Base-by-base conservation (phyloP, 208 protist genomes). In the Crithidia bombi region DNA sequence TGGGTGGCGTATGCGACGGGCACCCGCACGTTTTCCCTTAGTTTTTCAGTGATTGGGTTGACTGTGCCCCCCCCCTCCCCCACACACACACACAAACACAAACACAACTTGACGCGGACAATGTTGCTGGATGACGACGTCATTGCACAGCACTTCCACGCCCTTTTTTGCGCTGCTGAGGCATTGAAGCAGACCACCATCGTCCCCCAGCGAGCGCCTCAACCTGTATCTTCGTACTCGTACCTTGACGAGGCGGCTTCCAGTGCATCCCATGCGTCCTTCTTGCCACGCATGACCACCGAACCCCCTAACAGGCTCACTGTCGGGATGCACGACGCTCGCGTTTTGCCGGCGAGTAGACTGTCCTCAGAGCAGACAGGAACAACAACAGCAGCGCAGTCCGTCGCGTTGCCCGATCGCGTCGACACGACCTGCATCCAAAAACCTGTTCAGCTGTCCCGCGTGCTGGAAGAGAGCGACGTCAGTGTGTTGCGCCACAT, bases 401-500 rank as follows among this genome's bases (percentile, higher is more conserved):
- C n/a, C n/a, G n/a, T n/a, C n/a, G n/a, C n/a, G n/a, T n/a, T n/a
- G n/a, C n/a, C n/a, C 7, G 49, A n/a, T 9, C 17, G 35, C n/a
- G 4, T 59, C 1, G 28, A 51, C 21, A 9, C 33, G 3, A 11
- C 25, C n/a, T 47, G 49, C 49, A 12, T 57, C 2, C 23, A 21
- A n/a, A 1, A 41, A 2, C 30, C 49, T 5, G 25, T 69, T 25
- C 72, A 71, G 64, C 47, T 73, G 5, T 17, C 63, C 14, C 52
- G 57, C n/a, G 55, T 36, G n/a, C 25, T 41, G 46, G 66, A 56
- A 3, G 57, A 59, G 5, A 66, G 73, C 15, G 79, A 62, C 14
- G 51, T 82, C 2, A 12, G 23, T 12, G 30, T 64, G 33, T 66
- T 94, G 30, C 33, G 33, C 21, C 49, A 76, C 25, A 64, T 92